Conservation (phyloP, 2,329 filamentous ascomycete species). For the Verticillium nubilum region DNA sequence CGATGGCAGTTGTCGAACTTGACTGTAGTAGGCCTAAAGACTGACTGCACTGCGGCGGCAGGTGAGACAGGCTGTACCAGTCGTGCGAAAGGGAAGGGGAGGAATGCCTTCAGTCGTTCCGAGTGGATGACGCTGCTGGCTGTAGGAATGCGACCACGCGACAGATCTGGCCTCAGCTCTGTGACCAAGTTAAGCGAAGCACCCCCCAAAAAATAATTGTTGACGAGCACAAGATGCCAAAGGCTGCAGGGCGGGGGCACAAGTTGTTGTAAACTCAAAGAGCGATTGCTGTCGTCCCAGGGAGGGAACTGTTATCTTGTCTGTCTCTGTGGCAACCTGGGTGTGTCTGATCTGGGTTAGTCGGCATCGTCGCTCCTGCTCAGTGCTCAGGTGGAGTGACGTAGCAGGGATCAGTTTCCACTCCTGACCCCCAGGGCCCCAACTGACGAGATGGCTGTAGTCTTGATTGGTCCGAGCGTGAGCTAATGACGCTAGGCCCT, state of each 20-base stretch:
- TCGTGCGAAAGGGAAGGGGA: neutral
- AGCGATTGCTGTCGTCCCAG: neutral
- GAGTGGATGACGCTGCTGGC: neutral
- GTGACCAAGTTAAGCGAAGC: neutral
- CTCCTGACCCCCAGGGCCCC: too few species aligned
- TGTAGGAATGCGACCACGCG: neutral
- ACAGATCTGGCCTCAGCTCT: neutral
- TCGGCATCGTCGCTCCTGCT: neutral
- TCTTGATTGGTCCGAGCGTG: neutral
- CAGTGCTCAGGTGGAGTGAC: neutral
- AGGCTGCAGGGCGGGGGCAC: neutral
- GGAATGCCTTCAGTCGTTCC: neutral
- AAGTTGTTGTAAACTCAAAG: neutral
- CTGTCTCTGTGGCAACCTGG: constrained; percentile 4
- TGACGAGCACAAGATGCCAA: neutral
- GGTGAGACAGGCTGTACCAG: constrained; percentile 6
- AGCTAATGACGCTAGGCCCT: neutral
- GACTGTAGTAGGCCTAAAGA: neutral
- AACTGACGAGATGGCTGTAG: neutral
- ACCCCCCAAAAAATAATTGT: neutral
- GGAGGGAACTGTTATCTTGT: neutral
- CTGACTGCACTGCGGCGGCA: neutral
- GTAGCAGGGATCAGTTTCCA: neutral
- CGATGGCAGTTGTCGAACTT: neutral
- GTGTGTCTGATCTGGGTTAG: neutral